Evolutionary conservation across 352 stramenopile species (phyloP), one percentile per base, ranked within the genome.

Genomic region (Phytophthora fragariaefolia): DNA sequence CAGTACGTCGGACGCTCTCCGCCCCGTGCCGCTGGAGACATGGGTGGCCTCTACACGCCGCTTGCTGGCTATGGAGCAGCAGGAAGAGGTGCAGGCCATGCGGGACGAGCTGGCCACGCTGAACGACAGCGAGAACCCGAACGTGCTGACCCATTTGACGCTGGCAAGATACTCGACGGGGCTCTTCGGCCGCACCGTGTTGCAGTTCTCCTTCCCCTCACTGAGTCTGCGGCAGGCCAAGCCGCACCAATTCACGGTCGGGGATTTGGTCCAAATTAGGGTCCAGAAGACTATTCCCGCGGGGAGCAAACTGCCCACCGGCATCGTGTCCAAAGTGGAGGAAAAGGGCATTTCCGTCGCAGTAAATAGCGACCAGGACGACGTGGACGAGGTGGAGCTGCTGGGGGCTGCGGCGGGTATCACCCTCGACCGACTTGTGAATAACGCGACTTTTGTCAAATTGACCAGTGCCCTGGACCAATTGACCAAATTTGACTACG

Each of bases 391-490:
- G 47, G 59, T 79, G 34, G 70, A 83, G 10, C 52, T 87, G 32
- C 51, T 81, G 8, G 28, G 53, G 6, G 58, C 72, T 22, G 40
- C 47, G 32, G 58, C 81, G 2, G 42, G 20, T 0, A 55, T 95
- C 3, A 88, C 85, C 17, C 66, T 97, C 20, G 90, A 97, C 55
- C 81, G 87, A 30, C 66, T 97, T 9, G 85, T 89, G 27, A 97
- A 96, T 70, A 93, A 93, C 47, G 87, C 87, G 17, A 97, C 89
- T 10, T 95, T 93, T 57, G 46, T 73, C 42, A 96, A 96, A 62
- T 70, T 96, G 46, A 76, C 75, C 0, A 74, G 58, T 26, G 78
- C 75, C 26, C 69, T 96, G 32, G 86, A 95, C 23, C 73, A 79
- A 46, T 73, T 97, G 40, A 70, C 66, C 30, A 92, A 95, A 51